Percentiles rank a stretch among this genome's conserved stretches.
Conservation (phyloP, 257 asterid genomes). For the Gentiana macrophylla region DNA sequence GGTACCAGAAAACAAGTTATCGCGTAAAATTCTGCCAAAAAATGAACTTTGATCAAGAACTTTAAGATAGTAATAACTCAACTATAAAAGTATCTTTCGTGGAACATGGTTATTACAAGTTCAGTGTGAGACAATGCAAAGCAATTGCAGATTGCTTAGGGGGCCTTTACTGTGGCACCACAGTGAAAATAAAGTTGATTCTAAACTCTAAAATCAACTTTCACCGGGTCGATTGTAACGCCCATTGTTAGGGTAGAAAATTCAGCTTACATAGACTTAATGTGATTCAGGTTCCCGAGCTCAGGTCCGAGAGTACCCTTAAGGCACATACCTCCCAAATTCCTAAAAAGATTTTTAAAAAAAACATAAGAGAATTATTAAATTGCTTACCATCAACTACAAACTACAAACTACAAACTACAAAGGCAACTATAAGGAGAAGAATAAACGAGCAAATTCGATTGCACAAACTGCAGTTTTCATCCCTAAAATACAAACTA, state of each 20-base stretch:
- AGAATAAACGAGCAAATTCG: too few relatives aligned
- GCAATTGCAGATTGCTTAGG: not conserved
- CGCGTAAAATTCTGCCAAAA: slow-evolving; percentile 55
- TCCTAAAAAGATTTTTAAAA: slow-evolving; percentile 30
- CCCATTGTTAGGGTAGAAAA: not conserved
- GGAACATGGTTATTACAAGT: not conserved
- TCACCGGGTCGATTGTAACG: too few relatives aligned
- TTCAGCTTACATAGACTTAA: slow-evolving; percentile 51
- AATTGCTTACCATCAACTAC: too few relatives aligned
- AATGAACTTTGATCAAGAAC: not conserved
- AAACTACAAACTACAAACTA: too few relatives aligned
- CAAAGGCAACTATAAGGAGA: too few relatives aligned
- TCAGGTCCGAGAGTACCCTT: slow-evolving; percentile 64
- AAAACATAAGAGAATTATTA: not conserved
- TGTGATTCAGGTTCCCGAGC: slow-evolving; percentile 42
- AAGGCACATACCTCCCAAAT: slow-evolving; percentile 57
- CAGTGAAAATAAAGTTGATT: too few relatives aligned
- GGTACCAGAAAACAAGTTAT: slow-evolving; percentile 73
- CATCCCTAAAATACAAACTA: too few relatives aligned
- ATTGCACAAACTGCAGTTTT: too few relatives aligned
- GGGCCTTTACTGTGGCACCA: too few relatives aligned
- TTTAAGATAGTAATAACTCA: too few relatives aligned
- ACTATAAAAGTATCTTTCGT: too few relatives aligned
- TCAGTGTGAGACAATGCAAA: not conserved
- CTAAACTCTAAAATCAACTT: too few relatives aligned